Evolutionary conservation across 257 asterid genomes (phyloP).

Genomic region (Sherardia arvensis): DNA sequence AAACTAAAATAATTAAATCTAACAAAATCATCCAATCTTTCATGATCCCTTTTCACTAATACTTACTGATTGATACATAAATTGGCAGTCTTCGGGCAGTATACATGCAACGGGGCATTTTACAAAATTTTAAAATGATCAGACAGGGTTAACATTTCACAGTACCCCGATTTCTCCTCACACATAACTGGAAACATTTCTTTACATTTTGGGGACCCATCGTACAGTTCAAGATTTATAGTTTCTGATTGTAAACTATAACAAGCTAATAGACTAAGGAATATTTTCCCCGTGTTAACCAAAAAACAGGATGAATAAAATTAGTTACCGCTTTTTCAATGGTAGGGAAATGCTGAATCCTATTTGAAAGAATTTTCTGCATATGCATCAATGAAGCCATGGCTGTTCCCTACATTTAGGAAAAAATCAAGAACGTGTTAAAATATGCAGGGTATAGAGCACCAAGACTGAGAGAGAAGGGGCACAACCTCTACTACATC

Average conservation of each 20-base stretch:
- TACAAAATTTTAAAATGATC: not conserved
- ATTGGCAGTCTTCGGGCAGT: not conserved
- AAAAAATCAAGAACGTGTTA: conserved; percentile 5
- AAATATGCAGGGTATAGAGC: not conserved
- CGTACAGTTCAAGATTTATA: not conserved
- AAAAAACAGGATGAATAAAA: not conserved
- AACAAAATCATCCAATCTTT: not conserved
- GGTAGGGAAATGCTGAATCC: conserved; percentile 79
- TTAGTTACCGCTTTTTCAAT: conserved; percentile 79
- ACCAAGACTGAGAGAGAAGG: not conserved
- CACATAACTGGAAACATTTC: not conserved
- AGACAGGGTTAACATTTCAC: not conserved
- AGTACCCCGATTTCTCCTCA: not conserved
- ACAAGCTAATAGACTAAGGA: not conserved
- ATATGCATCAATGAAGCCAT: conserved; percentile 80
- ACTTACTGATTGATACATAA: not conserved
- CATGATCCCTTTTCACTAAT: not conserved
- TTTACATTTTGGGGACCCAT: not conserved
- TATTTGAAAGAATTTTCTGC: conserved; percentile 83
- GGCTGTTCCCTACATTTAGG: conserved; percentile 80
- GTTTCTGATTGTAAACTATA: not conserved
- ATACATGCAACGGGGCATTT: not conserved
- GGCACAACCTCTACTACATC: conserved; percentile 93
- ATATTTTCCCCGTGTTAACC: not conserved
- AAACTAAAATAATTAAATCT: not conserved